A percentile compares a stretch with the other conserved stretches of the same genome.
These are phyloP conservation scores for Ophiostoma ips DNA, from an alignment of 2,329 filamentous ascomycete species.

Conservation along the genomic window DNA sequence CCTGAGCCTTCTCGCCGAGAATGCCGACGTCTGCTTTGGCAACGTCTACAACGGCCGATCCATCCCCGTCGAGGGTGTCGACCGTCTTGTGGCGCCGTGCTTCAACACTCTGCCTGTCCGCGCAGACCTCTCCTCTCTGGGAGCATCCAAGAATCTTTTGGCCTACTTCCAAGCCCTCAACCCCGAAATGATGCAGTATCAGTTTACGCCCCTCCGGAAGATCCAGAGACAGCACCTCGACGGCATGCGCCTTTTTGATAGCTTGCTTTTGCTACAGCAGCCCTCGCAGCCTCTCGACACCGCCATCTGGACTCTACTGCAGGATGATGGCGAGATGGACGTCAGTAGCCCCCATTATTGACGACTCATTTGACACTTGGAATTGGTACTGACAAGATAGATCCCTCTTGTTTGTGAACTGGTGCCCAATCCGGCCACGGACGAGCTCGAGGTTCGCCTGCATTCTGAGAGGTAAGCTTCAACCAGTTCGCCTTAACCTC, in stretches of 20 bases:
- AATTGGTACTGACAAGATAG: constrained; percentile 17
- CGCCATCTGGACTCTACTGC: constrained; percentile 40
- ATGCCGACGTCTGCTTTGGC: constrained; percentile 67
- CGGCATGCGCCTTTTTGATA: constrained; percentile 56
- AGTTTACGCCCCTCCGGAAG: constrained; percentile 60
- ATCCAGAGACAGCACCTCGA: constrained; percentile 42
- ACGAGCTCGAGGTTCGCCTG: constrained; percentile 44
- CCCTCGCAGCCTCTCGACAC: constrained; percentile 40
- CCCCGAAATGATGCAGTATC: constrained; percentile 46
- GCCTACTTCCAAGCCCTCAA: constrained; percentile 25
- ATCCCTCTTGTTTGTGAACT: constrained; percentile 67
- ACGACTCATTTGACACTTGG: no score
- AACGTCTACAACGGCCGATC: constrained; percentile 72
- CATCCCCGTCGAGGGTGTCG: constrained; percentile 48
- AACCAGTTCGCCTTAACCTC: not conserved
- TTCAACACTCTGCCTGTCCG: constrained; percentile 80
- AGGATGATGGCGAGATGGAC: constrained; percentile 54
- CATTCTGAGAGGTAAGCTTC: constrained; percentile 40
- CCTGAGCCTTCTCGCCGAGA: constrained; percentile 40
- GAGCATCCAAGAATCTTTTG: constrained; percentile 38
- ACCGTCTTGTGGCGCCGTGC: constrained; percentile 70
- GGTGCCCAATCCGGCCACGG: constrained; percentile 35
- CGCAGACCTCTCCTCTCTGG: constrained; percentile 32
- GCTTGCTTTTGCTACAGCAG: constrained; percentile 65
- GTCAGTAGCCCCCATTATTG: constrained; percentile 23